phyloP scores from a whole-genome alignment of 2,329 filamentous ascomycete species.

The Samsoniella hepiali region DNA sequence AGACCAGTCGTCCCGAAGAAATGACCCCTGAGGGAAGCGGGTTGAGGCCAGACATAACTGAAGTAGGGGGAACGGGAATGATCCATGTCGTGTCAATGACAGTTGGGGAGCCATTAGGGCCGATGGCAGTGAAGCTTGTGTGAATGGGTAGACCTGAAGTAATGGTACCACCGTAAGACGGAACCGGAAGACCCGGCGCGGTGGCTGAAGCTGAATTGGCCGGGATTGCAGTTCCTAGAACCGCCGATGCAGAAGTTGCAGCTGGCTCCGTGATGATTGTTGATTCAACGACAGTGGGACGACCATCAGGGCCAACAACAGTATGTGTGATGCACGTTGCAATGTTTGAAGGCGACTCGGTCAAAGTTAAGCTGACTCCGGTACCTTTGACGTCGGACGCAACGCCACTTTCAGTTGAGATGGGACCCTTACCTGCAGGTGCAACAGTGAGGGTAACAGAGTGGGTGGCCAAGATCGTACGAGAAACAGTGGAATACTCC shows the following conservation, averaged over 20 bases:
- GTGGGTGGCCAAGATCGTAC: constrained; percentile 23
- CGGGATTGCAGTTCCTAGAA: not conserved
- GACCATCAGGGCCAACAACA: constrained; percentile 32
- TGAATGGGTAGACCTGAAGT: constrained; percentile 19
- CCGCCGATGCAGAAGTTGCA: constrained; percentile 6
- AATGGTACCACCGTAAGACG: not conserved
- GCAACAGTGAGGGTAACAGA: constrained; percentile 22
- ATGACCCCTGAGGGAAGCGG: not conserved
- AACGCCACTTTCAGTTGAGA: not conserved
- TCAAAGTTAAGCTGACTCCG: not conserved
- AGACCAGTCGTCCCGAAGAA: constrained; percentile 5
- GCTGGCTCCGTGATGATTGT: constrained; percentile 28
- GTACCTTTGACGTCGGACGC: not conserved
- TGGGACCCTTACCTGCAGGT: not conserved
- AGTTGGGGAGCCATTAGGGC: constrained; percentile 28
- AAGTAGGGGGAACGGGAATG: constrained; percentile 22
- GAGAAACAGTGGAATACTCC: constrained; percentile 15
- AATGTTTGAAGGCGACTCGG: constrained; percentile 1
- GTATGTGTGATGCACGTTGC: constrained; percentile 30
- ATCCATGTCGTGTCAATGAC: constrained; percentile 29
- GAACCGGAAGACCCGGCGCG: not conserved
- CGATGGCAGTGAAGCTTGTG: constrained; percentile 31
- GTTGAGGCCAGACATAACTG: constrained; percentile 18
- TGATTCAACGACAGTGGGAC: constrained; percentile 35
- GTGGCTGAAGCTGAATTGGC: constrained; percentile 1